phyloP scores from a whole-genome alignment of 345 rosid species.

The Orychophragmus violaceus region DNA sequence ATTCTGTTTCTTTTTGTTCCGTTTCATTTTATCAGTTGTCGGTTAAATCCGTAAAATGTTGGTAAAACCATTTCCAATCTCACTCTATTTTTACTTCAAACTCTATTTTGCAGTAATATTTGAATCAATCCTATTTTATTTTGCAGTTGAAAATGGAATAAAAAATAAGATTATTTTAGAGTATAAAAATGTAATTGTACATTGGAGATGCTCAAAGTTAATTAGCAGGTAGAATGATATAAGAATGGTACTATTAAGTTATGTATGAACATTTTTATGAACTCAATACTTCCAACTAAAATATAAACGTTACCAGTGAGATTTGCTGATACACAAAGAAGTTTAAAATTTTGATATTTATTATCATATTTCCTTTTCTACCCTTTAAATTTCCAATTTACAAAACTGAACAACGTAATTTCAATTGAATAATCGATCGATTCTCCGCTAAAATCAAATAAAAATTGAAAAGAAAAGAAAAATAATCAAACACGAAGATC shows the following conservation, averaged over 20 bases:
- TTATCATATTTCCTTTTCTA: not conserved
- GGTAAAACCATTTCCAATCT: no score
- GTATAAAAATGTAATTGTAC: no score
- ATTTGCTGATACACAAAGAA: not conserved
- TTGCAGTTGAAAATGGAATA: no score
- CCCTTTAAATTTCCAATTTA: conserved; percentile 1
- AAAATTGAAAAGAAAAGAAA: not conserved
- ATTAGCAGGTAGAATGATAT: no score
- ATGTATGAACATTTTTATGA: not conserved
- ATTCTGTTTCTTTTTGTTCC: not conserved
- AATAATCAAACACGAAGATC: conserved; percentile 48
- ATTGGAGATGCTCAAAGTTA: no score
- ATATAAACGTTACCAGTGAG: not conserved
- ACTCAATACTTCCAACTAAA: not conserved
- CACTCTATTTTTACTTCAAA: no score
- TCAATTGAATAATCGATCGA: not conserved
- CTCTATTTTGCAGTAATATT: no score
- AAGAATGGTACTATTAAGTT: not conserved
- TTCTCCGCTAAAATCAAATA: conserved; percentile 12
- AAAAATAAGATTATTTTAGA: no score
- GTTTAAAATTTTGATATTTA: not conserved
- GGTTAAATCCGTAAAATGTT: not conserved
- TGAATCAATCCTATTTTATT: no score
- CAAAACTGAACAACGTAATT: conserved; percentile 8
- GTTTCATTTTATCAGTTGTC: not conserved